Conservation (phyloP, 306 rosid genomes). For the Psophocarpus tetragonolobus region DNA sequence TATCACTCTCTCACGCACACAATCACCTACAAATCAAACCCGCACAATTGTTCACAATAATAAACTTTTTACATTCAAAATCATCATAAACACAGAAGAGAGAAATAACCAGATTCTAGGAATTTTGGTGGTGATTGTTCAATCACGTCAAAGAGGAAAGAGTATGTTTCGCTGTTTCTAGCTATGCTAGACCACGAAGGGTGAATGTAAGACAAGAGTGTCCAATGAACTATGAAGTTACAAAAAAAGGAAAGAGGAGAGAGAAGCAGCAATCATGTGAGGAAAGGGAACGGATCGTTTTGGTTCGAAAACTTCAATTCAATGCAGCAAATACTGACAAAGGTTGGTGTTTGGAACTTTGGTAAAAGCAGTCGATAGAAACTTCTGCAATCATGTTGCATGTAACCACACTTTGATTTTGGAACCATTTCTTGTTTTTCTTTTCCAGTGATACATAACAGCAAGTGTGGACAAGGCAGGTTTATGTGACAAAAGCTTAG, state of each 20-base stretch:
- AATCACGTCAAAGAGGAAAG: neutral
- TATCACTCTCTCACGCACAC: neutral
- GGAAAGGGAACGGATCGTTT: neutral
- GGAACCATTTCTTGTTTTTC: neutral
- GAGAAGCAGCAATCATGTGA: constrained; percentile 1
- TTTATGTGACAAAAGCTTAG: neutral
- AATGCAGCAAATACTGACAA: constrained; percentile 4
- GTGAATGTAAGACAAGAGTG: constrained; percentile 44
- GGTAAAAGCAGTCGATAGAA: neutral
- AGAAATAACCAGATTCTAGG: neutral
- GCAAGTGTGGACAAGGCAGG: neutral
- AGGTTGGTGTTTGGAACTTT: neutral
- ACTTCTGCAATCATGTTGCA: neutral
- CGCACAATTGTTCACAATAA: neutral
- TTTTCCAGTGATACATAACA: neutral
- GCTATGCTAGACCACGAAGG: neutral
- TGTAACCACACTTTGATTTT: neutral
- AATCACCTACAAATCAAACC: neutral
- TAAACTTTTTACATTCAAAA: neutral
- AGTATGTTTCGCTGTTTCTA: constrained; percentile 42
- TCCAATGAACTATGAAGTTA: neutral
- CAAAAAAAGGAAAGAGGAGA: neutral
- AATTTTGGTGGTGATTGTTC: neutral
- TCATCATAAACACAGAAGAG: neutral
- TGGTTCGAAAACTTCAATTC: constrained; percentile 25